Evolutionary conservation across 768 basidiomycete species (phyloP).

Genomic region (Phylloporus arenicola): DNA sequence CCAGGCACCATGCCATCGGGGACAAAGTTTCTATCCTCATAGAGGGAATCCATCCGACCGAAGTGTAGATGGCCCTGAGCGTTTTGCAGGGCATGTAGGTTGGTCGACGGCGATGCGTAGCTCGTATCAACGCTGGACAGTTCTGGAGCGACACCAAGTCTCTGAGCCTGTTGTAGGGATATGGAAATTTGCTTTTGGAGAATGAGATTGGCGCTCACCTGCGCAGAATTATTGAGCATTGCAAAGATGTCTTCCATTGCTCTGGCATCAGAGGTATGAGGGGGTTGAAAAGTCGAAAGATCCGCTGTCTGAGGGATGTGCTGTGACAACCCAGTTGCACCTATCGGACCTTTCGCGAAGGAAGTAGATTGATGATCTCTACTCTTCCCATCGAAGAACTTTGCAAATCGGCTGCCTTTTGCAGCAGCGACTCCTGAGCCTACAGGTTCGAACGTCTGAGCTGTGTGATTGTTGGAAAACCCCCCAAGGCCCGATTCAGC

Average conservation of each 20-base stretch:
- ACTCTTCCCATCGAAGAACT: slow-evolving; percentile 76
- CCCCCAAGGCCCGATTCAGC: slow-evolving; percentile 16
- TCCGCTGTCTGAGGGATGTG: slow-evolving; percentile 48
- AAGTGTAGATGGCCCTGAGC: slow-evolving; percentile 38
- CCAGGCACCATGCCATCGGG: slow-evolving; percentile 87
- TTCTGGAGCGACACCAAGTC: slow-evolving; percentile 22
- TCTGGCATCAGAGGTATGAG: slow-evolving; percentile 45
- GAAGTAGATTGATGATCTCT: slow-evolving; percentile 36
- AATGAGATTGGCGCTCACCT: slow-evolving; percentile 42
- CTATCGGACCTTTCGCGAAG: slow-evolving; percentile 35
- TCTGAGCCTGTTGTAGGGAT: slow-evolving; percentile 23
- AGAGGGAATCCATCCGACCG: slow-evolving; percentile 57
- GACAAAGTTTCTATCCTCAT: slow-evolving; percentile 74
- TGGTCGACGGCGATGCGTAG: slow-evolving; percentile 20
- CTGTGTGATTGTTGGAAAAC: slow-evolving; percentile 11
- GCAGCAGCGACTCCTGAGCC: slow-evolving; percentile 45
- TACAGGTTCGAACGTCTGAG: slow-evolving; percentile 25
- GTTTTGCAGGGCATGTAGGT: slow-evolving; percentile 38
- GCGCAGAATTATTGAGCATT: slow-evolving; percentile 72
- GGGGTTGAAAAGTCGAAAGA: slow-evolving; percentile 28
- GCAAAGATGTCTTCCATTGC: slow-evolving; percentile 78
- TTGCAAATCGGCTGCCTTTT: slow-evolving; percentile 82
- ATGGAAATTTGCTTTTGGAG: slow-evolving; percentile 4
- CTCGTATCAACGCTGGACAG: slow-evolving; percentile 19
- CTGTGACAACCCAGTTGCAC: slow-evolving; percentile 41